phyloP scores from a whole-genome alignment of 306 rosid genomes.

The Acmispon strigosus region DNA sequence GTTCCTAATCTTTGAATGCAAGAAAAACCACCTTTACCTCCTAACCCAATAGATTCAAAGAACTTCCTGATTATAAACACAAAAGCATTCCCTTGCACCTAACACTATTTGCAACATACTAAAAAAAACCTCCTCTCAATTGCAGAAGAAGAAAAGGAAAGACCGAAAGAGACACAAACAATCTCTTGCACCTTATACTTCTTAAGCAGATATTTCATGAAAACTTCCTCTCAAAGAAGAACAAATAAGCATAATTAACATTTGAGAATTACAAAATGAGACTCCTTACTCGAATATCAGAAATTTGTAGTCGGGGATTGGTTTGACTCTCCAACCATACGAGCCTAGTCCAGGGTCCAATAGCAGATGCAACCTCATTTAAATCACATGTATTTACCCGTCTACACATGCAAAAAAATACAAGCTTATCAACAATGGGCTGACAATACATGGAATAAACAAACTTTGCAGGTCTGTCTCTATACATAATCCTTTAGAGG shows the following conservation, averaged over 20 bases:
- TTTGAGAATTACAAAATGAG: conserved; percentile 11
- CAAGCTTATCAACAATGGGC: conserved; percentile 2
- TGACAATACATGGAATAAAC: conserved; percentile 1
- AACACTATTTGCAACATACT: too few relatives aligned
- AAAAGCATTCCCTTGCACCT: too few relatives aligned
- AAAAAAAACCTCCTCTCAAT: too few relatives aligned
- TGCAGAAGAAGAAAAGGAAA: too few relatives aligned
- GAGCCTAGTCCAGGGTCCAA: conserved; percentile 79
- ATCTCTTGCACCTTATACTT: too few relatives aligned
- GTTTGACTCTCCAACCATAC: conserved; percentile 98
- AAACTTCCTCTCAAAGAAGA: too few relatives aligned
- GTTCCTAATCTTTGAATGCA: too few relatives aligned
- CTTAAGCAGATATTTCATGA: too few relatives aligned
- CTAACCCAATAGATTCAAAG: too few relatives aligned
- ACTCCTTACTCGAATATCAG: conserved; percentile 76
- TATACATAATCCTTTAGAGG: not conserved
- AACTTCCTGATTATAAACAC: too few relatives aligned
- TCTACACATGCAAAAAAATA: conserved; percentile 39
- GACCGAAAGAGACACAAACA: too few relatives aligned
- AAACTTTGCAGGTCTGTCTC: not conserved
- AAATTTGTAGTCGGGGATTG: conserved; percentile 72
- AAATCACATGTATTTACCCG: conserved; percentile 74
- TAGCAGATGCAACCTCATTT: conserved; percentile 76
- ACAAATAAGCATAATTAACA: not conserved
- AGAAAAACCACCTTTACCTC: too few relatives aligned